A percentile compares a stretch with the other conserved stretches of the same genome.
Conservation (phyloP, 1,284 basidiomycete species). For the Cutaneotrichosporon sp. region DNA sequence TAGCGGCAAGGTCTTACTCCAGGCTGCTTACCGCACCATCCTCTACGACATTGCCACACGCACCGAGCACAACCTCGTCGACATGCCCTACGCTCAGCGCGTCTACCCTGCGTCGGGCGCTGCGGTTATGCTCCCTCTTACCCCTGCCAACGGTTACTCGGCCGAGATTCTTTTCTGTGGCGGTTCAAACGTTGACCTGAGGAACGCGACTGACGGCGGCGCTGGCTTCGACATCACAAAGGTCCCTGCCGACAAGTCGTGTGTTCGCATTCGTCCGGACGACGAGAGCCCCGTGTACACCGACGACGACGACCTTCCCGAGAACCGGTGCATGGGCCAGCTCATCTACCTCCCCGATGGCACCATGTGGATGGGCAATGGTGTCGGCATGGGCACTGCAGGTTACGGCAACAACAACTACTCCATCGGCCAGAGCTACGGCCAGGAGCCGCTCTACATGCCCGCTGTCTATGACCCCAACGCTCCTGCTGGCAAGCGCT, state of each 20-base stretch:
- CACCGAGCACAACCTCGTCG: conserved; percentile 38
- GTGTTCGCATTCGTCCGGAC: conserved; percentile 70
- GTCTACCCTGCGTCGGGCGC: conserved; percentile 92
- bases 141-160: conserved; percentile 81
- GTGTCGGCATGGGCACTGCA: conserved; percentile 64
- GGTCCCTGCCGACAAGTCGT: conserved; percentile 49
- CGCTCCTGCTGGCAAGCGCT: conserved; percentile 64
- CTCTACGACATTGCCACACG: conserved; percentile 46
- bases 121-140: conserved; percentile 83
- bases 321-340: conserved; percentile 80
- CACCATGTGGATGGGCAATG: conserved; percentile 62
- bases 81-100: conserved; percentile 63
- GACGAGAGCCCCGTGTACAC: conserved; percentile 62
- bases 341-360: conserved; percentile 53
- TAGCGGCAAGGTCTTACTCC: conserved; percentile 68
- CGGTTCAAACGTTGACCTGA: conserved; percentile 61
- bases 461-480: conserved; percentile 61
- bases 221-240: conserved; percentile 50
- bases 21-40: conserved; percentile 60
- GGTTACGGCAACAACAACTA: conserved; percentile 55
- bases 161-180: conserved; percentile 87
- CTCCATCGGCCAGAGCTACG: conserved; percentile 48
- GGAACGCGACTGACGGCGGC: conserved; percentile 45
- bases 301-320: conserved; percentile 68
- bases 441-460: conserved; percentile 49